Evolutionary conservation across 2,329 filamentous ascomycete genomes (phyloP).

Genomic region (Sporothrix brunneoviolacea): DNA sequence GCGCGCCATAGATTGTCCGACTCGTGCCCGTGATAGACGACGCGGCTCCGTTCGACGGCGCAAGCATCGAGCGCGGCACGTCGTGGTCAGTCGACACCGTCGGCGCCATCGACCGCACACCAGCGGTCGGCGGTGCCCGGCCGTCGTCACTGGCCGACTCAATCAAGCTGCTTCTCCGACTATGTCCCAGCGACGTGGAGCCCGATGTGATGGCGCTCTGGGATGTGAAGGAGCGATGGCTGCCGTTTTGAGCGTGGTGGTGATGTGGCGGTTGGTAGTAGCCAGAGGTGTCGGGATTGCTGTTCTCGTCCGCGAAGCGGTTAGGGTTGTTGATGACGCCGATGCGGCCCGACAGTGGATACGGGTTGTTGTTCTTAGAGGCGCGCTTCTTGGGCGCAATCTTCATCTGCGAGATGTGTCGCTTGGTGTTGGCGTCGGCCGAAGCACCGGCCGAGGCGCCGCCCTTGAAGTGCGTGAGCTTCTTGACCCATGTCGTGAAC

Average conservation of each 20-base stretch:
- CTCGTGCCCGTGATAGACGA: slow-evolving; percentile 66
- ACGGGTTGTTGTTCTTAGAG: slow-evolving; percentile 78
- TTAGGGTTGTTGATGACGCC: slow-evolving; percentile 12
- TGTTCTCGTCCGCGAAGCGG: slow-evolving; percentile 1
- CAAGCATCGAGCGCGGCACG: slow-evolving; percentile 64
- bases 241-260: slow-evolving; percentile 30
- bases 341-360: slow-evolving; percentile 69
- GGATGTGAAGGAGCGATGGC: slow-evolving; percentile 48
- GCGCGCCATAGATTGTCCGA: slow-evolving; percentile 57
- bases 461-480: slow-evolving; percentile 75
- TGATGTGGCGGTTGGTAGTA: slow-evolving; percentile 2
- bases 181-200: slow-evolving; percentile 47
- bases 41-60: slow-evolving; percentile 61
- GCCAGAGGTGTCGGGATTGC: not conserved
- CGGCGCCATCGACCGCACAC: slow-evolving; percentile 66
- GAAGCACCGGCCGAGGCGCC: slow-evolving; percentile 58
- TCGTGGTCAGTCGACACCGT: slow-evolving; percentile 82
- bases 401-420: slow-evolving; percentile 35
- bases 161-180: slow-evolving; percentile 47
- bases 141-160: slow-evolving; percentile 57
- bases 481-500: slow-evolving; percentile 91
- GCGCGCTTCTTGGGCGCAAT: slow-evolving; percentile 49
- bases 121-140: slow-evolving; percentile 49
- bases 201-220: slow-evolving; percentile 44
- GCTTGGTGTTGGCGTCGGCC: slow-evolving; percentile 46